These are phyloP conservation scores for Penicillium aurantiogriseum DNA, from an alignment of 2,329 filamentous ascomycete species.

Conservation along the genomic window DNA sequence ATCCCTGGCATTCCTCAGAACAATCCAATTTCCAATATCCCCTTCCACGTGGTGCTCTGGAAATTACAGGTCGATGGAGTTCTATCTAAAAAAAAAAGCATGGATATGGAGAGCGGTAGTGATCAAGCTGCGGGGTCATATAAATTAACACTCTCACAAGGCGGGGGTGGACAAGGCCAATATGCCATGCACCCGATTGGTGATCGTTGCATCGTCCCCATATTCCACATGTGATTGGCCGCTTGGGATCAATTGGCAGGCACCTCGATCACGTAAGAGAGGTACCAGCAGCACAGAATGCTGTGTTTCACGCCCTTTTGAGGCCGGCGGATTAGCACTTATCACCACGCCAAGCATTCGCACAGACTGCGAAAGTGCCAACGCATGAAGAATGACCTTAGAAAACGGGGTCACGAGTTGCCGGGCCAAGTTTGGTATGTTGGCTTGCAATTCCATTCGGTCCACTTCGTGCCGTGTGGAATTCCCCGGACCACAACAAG, in stretches of 20 bases:
- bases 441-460: background rate
- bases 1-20: slow-evolving; percentile 5
- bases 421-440: slow-evolving; percentile 3
- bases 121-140: slow-evolving; percentile 11
- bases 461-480: slow-evolving; percentile 3
- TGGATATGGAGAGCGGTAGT: background rate
- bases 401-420: background rate
- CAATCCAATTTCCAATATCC: background rate
- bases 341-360: background rate
- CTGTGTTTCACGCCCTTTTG: background rate
- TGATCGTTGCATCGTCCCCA: background rate
- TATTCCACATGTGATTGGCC: background rate
- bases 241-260: slow-evolving; percentile 7
- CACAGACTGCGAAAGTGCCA: background rate
- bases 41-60: slow-evolving; percentile 12
- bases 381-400: background rate
- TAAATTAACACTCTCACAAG: background rate
- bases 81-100: background rate
- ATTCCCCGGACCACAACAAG: background rate
- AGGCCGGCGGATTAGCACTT: background rate
- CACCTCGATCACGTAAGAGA: background rate
- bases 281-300: background rate
- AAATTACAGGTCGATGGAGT: slow-evolving; percentile 2
- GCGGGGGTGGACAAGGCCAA: slow-evolving; percentile 1
- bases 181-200: slow-evolving; percentile 14